These are phyloP conservation scores for Pyrenochaeta sp. DNA, from an alignment of 2,329 filamentous ascomycete genomes.

Conservation along the genomic window DNA sequence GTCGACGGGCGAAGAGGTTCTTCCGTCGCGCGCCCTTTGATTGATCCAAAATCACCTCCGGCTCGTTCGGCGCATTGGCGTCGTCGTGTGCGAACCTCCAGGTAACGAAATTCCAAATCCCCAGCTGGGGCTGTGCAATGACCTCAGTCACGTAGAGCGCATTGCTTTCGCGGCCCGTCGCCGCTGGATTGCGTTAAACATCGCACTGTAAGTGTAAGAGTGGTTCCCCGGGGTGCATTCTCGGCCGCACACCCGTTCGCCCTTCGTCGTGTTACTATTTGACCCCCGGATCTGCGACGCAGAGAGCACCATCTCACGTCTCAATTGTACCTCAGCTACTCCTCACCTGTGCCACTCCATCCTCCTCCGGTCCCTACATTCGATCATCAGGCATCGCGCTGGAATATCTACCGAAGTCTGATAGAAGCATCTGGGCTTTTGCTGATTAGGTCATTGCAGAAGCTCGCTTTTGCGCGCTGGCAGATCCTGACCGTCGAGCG, in stretches of 20 bases:
- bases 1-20: slow-evolving; percentile 11
- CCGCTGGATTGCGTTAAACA: slow-evolving; percentile 28
- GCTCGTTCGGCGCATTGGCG: slow-evolving; percentile 21
- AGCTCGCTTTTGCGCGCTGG: neutral
- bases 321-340: slow-evolving; percentile 33
- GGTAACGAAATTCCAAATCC: slow-evolving; percentile 43
- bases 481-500: slow-evolving; percentile 8
- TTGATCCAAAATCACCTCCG: slow-evolving; percentile 14
- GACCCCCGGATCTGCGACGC: slow-evolving; percentile 38
- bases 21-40: slow-evolving; percentile 13
- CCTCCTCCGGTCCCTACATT: neutral
- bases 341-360: slow-evolving; percentile 15
- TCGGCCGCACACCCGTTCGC: slow-evolving; percentile 17
- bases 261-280: slow-evolving; percentile 19
- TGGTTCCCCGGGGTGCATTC: slow-evolving; percentile 19
- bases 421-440: neutral
- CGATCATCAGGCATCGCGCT: neutral
- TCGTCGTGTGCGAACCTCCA: slow-evolving; percentile 16
- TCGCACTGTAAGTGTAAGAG: slow-evolving; percentile 35
- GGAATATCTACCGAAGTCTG: neutral
- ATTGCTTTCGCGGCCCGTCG: slow-evolving; percentile 20
- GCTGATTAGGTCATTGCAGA: slow-evolving; percentile 9
- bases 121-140: slow-evolving; percentile 33
- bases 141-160: slow-evolving; percentile 14
- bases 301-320: slow-evolving; percentile 38